Evolutionary conservation across 805 yeast genomes (phyloP), one percentile per base, ranked within the genome.

Genomic region (Yarrowia sp.): DNA sequence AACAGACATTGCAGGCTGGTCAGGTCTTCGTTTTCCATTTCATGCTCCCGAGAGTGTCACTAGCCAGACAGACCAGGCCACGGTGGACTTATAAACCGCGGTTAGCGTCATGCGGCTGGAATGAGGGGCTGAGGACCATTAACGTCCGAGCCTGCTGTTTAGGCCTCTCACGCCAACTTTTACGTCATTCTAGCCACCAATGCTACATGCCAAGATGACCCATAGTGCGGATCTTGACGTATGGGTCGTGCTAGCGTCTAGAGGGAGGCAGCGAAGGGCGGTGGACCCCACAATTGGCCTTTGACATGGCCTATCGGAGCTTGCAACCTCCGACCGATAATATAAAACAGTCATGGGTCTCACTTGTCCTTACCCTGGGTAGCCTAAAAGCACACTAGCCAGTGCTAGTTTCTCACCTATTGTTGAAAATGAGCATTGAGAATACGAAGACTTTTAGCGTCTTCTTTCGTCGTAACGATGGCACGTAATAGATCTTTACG

Each of bases 21-120:
- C 45, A 53, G 16, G 36, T 53, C 45, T 14, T 40, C 45, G 59
- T 38, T 40, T 19, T 40, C 59, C 59, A 53, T 53, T 53, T 53
- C 59, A 53, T 53, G 43, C 45, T 40, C 59, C 16, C 12, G 35
- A 2, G 0, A 3, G 45, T 8, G 36, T 8, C 7, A 9, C n/a
- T 14, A 14, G 9, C 14, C 22, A 35, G 40, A n/a, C 36, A 40
- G 19, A 53, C 35, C 14, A 9, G 59, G 35, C 14, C 45, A 38
- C 59, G 43, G 36, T 40, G 59, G 59, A 40, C 59, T 53, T 53
- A 53, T 53, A 53, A 40, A 53, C 36, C 12, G 16, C 45, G 14
- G 35, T 38, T 53, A 53, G 59, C 45, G 59, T 53, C 35, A 53
- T 53, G 59, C 59, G 59, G 59, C 59, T 53, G 45, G 36, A 22